Evolutionary conservation across 2,329 filamentous ascomycete genomes (phyloP), one percentile per base, ranked within the genome.

Genomic region (Rhynchosporium agropyri): DNA sequence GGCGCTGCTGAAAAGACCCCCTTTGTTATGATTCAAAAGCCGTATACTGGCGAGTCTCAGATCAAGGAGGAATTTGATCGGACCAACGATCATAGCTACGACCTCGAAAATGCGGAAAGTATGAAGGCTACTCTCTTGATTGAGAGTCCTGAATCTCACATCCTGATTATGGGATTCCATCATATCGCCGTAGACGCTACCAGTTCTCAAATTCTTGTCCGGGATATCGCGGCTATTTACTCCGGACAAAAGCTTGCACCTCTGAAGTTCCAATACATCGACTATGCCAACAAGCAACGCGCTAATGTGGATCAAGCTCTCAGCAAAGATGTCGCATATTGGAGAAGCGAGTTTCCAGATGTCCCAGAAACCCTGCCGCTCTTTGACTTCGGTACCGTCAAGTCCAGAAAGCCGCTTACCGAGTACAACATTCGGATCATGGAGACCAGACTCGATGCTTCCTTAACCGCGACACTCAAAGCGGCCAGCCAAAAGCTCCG

Each of bases 161-260:
- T 73, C 65, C 63, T 83, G 3, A 48, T 84, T 0, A 58, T 84
- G 4, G 73, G 74, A 0, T 76, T 74, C 53, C 81, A 83, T 61
- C 81, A 83, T 65, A 82, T 84, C 46, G 71, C 75, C 38, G 76
- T 83, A 72, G 82, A 84, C 64, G 80, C 78, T 0, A 66, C 76
- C 45, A 80, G 80, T 49, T 76, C 76, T 8, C 66, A 78, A 3
- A 66, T 82, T 3, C 60, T 84, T 28, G 61, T 80, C 7, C 33
- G 63, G 0, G 80, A 84, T 31, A 62, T 83, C 2, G 74, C 79
- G 8, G 75, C 72, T 20, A 74, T 70, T 0, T 83, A 83, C 69
- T 70, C 70, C 2, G 73, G 74, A 48, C 12, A 53, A 64, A 15
- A 51, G 36, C 3, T 70, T 75, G 20, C 29, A 26, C 57, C 38